Evolutionary conservation across 257 asterid genomes (phyloP).

Genomic region (Paraleonurus japonicus): DNA sequence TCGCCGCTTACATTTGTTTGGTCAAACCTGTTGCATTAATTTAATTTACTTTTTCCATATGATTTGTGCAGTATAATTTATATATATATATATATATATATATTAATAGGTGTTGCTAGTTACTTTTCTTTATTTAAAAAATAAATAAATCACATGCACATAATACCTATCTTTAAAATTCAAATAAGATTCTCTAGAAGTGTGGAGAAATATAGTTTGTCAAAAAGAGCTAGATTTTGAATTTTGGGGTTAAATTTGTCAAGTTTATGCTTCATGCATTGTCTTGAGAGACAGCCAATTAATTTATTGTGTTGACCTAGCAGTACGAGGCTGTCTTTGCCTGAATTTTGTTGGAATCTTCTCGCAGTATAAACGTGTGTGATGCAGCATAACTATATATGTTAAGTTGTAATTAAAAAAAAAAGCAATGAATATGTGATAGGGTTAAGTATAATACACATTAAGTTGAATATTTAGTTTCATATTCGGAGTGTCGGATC

Average conservation of each 20-base stretch:
- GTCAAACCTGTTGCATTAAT: too few species aligned
- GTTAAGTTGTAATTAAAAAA: not conserved
- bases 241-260: not conserved
- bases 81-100: too few species aligned
- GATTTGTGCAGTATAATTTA: too few species aligned
- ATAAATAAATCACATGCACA: not conserved
- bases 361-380: not conserved
- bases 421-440: not conserved
- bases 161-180: not conserved
- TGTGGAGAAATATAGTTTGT: conserved; percentile 6
- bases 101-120: too few species aligned
- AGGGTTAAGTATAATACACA: not conserved
- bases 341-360: conserved; percentile 7
- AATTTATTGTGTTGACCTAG: not conserved
- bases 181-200: conserved; percentile 20
- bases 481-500: too few species aligned
- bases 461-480: too few species aligned
- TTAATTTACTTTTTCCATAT: too few species aligned
- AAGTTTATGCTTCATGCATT: conserved; percentile 3
- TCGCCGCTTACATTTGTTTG: too few species aligned
- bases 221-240: not conserved
- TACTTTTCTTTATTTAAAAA: too few species aligned
- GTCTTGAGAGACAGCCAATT: not conserved
- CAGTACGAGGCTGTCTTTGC: not conserved
- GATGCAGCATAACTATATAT: not conserved